Evolutionary conservation across 2,329 filamentous ascomycete genomes (phyloP).

Genomic region (Colletotrichum sp.): DNA sequence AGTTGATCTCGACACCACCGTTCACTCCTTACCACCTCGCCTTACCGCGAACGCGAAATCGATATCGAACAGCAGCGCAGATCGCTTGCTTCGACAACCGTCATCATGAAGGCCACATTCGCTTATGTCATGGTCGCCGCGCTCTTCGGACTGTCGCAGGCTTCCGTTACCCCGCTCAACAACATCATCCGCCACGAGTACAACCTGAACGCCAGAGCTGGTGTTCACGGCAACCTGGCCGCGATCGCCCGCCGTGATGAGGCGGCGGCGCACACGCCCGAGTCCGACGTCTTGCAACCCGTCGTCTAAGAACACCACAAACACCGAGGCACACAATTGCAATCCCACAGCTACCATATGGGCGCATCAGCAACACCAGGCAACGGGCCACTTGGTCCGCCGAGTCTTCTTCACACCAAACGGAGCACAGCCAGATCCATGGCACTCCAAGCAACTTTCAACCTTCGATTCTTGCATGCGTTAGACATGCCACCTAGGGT

Average conservation of each 20-base stretch:
- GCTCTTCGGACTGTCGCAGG: conserved; percentile 10
- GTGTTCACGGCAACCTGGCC: background rate
- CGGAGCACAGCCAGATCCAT: background rate
- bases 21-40: background rate
- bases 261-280: background rate
- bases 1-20: background rate
- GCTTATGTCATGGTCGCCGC: conserved; percentile 3
- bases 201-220: conserved; percentile 18
- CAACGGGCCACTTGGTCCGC: background rate
- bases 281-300: background rate
- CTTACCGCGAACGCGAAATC: background rate
- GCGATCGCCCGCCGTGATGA: background rate
- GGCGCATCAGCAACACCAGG: background rate
- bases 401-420: background rate
- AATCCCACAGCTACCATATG: background rate
- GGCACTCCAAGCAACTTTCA: background rate
- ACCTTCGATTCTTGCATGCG: conserved; percentile 5
- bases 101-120: conserved; percentile 10
- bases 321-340: background rate
- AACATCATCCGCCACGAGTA: conserved; percentile 21
- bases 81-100: background rate
- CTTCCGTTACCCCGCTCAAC: conserved; percentile 14
- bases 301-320: background rate
- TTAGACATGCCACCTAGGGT: conserved; percentile 7
- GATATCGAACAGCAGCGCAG: background rate